phyloP scores from a whole-genome alignment of 2,329 filamentous ascomycete species.

The Alternaria triticina region DNA sequence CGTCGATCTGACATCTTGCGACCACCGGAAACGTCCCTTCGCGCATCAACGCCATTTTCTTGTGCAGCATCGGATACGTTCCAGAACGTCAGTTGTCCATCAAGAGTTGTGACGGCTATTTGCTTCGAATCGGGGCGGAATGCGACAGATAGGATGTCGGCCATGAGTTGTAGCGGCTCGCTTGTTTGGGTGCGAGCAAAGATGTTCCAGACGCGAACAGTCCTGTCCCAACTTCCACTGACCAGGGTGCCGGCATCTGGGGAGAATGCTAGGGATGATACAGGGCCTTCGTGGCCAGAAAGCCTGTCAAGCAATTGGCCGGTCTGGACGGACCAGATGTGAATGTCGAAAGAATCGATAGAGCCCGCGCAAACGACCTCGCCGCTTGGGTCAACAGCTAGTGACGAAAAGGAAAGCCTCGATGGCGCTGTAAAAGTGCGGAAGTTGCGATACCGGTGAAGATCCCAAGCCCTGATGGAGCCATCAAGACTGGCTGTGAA shows the following conservation, averaged over 20 bases:
- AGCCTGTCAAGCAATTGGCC: conserved; percentile 92
- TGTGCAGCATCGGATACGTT: conserved; percentile 87
- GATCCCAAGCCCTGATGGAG: conserved; percentile 92
- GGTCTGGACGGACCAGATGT: conserved; percentile 98
- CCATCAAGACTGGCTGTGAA: conserved; percentile 96
- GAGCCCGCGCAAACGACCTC: conserved; percentile 96
- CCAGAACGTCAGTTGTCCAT: conserved; percentile 96
- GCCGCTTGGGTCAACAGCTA: conserved; percentile 96
- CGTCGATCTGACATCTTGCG: conserved; percentile 86
- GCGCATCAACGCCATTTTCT: conserved; percentile 83
- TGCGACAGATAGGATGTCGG: conserved; percentile 85
- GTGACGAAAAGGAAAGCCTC: conserved; percentile 86
- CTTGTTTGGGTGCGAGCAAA: conserved; percentile 94
- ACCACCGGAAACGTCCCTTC: conserved; percentile 90
- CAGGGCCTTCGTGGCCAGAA: conserved; percentile 90
- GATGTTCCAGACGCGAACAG: conserved; percentile 94
- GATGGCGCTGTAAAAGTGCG: conserved; percentile 95
- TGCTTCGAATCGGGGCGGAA: conserved; percentile 91
- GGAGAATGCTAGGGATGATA: conserved; percentile 86
- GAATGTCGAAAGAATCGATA: conserved; percentile 93
- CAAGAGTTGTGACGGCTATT: conserved; percentile 87
- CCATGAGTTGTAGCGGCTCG: conserved; percentile 89
- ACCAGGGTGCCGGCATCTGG: conserved; percentile 83
- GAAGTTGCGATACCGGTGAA: conserved; percentile 96
- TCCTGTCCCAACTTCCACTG: conserved; percentile 96